phyloP scores from a whole-genome alignment of 2,329 filamentous ascomycete species.

The Fusarium hainanense region DNA sequence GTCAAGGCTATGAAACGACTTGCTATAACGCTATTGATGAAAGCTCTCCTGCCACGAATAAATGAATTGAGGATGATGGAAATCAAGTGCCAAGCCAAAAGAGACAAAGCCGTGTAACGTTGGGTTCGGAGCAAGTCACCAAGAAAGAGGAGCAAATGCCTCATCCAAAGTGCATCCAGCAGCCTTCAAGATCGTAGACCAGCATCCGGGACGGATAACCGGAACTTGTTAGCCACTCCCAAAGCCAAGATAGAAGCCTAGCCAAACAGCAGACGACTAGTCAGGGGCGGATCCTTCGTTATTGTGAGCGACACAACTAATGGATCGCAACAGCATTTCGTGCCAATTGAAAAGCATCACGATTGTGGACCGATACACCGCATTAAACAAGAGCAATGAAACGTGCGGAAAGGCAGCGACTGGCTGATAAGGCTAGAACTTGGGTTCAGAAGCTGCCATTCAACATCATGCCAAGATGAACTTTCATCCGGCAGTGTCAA shows the following conservation, averaged over 20 bases:
- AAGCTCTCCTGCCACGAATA: constrained; percentile 30
- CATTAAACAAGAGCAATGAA: constrained; percentile 13
- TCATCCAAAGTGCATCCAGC: constrained; percentile 22
- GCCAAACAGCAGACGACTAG: constrained; percentile 4
- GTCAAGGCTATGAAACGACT: constrained; percentile 43
- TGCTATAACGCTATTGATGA: constrained; percentile 21
- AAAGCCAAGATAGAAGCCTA: constrained; percentile 4
- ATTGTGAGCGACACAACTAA: constrained; percentile 31
- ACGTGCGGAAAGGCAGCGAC: constrained; percentile 11
- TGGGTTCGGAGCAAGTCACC: constrained; percentile 5
- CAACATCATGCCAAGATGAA: constrained; percentile 22
- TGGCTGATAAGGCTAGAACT: constrained; percentile 13
- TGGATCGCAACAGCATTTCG: constrained; percentile 6
- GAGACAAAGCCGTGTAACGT: neutral
- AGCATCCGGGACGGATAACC: neutral
- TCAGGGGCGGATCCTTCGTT: constrained; percentile 21
- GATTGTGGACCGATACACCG: constrained; percentile 18
- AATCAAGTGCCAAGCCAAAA: neutral
- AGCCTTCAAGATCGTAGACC: constrained; percentile 10
- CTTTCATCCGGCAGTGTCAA: constrained; percentile 27
- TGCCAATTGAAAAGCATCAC: constrained; percentile 10
- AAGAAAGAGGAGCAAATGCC: neutral
- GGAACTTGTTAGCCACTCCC: constrained; percentile 8
- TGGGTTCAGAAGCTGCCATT: neutral
- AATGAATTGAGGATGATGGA: constrained; percentile 3